A percentile compares a stretch with the other conserved stretches of the same genome.
Conservation (phyloP, 805 yeast species). For the Candida montana region DNA sequence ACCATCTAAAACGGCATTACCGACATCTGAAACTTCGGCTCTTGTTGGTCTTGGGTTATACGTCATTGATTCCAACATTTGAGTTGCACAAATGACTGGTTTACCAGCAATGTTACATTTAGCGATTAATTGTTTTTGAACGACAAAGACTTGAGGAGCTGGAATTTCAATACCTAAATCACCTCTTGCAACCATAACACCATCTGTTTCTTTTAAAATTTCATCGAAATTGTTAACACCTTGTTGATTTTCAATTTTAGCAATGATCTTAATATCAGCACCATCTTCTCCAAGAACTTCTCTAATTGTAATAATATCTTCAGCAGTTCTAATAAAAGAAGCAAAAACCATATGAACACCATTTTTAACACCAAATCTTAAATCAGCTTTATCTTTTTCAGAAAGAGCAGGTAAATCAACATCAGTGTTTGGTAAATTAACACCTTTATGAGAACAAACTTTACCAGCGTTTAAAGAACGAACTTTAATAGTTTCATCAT, state of each 20-base stretch:
- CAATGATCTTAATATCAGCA: slow-evolving; percentile 90
- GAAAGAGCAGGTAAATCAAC: slow-evolving; percentile 97
- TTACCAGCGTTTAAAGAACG: slow-evolving; percentile 90
- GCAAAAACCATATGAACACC: slow-evolving; percentile 98
- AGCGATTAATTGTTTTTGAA: slow-evolving; percentile 97
- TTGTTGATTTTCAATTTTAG: slow-evolving; percentile 98
- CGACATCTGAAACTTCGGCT: slow-evolving; percentile 99
- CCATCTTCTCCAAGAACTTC: slow-evolving; percentile 96
- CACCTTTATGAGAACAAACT: slow-evolving; percentile 97
- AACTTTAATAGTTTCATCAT: slow-evolving; percentile 78
- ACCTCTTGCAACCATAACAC: slow-evolving; percentile 99
- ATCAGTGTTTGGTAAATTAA: slow-evolving; percentile 97
- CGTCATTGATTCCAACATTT: slow-evolving; percentile 99
- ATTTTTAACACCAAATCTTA: slow-evolving; percentile 94
- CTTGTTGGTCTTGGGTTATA: slow-evolving; percentile 99
- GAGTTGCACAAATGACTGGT: slow-evolving; percentile 99
- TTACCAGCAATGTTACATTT: slow-evolving; percentile 99
- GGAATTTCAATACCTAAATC: slow-evolving; percentile 99
- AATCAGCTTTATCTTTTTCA: slow-evolving; percentile 92
- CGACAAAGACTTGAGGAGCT: slow-evolving; percentile 97
- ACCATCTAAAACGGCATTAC: slow-evolving; percentile 98
- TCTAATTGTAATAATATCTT: slow-evolving; percentile 87
- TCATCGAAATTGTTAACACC: slow-evolving; percentile 99
- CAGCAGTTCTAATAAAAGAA: slow-evolving; percentile 92
- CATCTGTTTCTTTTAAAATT: slow-evolving; percentile 90